These are phyloP conservation scores for Apium graveolens DNA, from an alignment of 129 eudicot genomes.

Conservation along the genomic window DNA sequence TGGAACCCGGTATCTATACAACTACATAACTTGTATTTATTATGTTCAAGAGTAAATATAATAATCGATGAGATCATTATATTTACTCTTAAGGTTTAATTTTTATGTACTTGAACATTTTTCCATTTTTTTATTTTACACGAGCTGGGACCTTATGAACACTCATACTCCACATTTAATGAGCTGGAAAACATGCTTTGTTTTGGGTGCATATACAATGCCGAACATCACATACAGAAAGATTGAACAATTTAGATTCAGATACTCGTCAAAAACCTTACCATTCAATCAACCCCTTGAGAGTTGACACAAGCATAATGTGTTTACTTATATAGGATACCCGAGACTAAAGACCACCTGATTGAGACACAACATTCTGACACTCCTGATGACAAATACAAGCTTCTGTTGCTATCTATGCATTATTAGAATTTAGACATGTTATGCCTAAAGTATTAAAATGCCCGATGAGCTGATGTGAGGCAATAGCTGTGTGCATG, in stretches of 20 bases:
- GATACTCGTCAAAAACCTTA: neutral
- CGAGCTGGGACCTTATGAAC: neutral
- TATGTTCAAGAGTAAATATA: too few relatives aligned
- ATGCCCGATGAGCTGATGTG: neutral
- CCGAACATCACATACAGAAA: neutral
- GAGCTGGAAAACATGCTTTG: neutral
- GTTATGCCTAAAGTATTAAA: neutral
- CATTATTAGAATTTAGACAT: neutral
- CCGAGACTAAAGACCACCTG: neutral
- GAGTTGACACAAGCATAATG: too few relatives aligned
- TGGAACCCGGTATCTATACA: neutral
- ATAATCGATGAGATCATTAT: too few relatives aligned
- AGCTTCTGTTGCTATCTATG: neutral
- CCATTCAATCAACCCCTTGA: neutral
- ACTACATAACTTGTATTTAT: too few relatives aligned
- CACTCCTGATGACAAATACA: neutral
- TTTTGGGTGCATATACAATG: neutral
- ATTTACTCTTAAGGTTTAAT: too few relatives aligned
- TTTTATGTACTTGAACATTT: neutral
- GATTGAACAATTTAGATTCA: neutral
- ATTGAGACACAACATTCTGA: neutral
- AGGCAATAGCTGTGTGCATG: neutral
- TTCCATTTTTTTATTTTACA: neutral
- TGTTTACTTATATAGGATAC: neutral
- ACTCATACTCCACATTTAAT: neutral